A percentile compares a stretch with the other conserved stretches of the same genome.
Evolutionary conservation across 2,329 filamentous ascomycete species (phyloP).

Genomic region (Penicillium sp.): DNA sequence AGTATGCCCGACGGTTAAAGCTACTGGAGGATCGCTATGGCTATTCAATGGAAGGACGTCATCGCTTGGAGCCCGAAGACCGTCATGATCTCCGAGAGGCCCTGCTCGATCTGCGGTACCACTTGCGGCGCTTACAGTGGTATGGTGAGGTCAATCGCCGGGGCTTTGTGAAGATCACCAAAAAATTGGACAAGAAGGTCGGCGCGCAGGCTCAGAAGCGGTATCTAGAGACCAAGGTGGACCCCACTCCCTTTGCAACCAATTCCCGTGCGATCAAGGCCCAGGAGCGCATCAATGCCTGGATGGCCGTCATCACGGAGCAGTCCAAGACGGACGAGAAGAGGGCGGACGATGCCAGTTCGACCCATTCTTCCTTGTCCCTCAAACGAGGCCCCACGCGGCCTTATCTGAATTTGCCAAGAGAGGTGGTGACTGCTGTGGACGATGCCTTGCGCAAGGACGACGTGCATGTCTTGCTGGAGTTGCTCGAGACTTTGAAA

Average conservation of each 20-base stretch:
- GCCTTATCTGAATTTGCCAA: conserved; percentile 67
- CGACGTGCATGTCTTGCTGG: conserved; percentile 36
- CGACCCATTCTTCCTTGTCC: conserved; percentile 62
- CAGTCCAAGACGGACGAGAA: conserved; percentile 59
- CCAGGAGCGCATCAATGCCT: conserved; percentile 74
- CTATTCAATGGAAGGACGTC: conserved; percentile 59
- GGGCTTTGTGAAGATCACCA: conserved; percentile 97
- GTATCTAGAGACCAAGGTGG: conserved; percentile 86
- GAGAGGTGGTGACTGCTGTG: conserved; percentile 40
- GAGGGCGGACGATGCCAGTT: conserved; percentile 66
- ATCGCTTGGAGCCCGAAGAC: conserved; percentile 79
- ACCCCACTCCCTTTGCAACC: conserved; percentile 79
- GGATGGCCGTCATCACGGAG: conserved; percentile 65
- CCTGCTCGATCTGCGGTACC: conserved; percentile 77
- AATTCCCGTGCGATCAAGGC: conserved; percentile 55
- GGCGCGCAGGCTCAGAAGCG: conserved; percentile 69
- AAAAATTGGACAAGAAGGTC: conserved; percentile 96
- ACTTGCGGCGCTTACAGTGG: conserved; percentile 89
- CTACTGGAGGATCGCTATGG: conserved; percentile 86
- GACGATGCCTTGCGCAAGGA: conserved; percentile 38
- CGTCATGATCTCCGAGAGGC: conserved; percentile 85
- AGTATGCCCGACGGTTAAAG: conserved; percentile 75
- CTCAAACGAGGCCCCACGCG: conserved; percentile 71
- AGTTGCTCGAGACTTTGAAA: conserved; percentile 54
- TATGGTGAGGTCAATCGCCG: conserved; percentile 94